These are phyloP conservation scores for Penicillium sp. DNA, from an alignment of 2,329 filamentous ascomycete genomes.

Conservation along the genomic window DNA sequence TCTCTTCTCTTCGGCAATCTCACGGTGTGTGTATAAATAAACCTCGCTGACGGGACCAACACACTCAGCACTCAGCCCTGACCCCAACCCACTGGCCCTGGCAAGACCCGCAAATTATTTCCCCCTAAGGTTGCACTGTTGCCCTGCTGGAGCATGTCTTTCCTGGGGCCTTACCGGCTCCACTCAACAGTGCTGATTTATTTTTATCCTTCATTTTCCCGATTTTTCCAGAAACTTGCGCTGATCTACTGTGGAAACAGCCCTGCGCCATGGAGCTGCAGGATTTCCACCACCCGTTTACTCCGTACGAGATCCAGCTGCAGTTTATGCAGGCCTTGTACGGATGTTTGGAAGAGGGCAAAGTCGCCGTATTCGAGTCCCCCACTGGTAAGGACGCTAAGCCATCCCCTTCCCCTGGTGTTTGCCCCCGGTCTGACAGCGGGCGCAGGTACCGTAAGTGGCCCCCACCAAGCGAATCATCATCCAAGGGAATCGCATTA, in stretches of 20 bases:
- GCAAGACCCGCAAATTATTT: slow-evolving; percentile 12
- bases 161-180: slow-evolving; percentile 11
- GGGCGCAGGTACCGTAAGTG: slow-evolving; percentile 47
- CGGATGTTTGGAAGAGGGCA: slow-evolving; percentile 74
- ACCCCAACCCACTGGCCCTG: neutral
- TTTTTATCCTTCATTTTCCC: slow-evolving; percentile 21
- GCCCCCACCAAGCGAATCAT: slow-evolving; percentile 14
- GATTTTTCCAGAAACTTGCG: slow-evolving; percentile 18
- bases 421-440: slow-evolving; percentile 21
- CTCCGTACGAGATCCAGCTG: slow-evolving; percentile 84
- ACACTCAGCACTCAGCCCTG: too few species aligned
- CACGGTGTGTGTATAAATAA: too few species aligned
- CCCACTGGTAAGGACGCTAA: slow-evolving; percentile 71
- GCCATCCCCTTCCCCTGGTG: neutral
- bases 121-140: slow-evolving; percentile 5
- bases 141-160: slow-evolving; percentile 8
- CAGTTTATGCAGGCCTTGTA: slow-evolving; percentile 88
- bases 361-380: slow-evolving; percentile 87
- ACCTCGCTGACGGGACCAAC: too few species aligned
- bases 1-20: neutral
- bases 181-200: slow-evolving; percentile 15
- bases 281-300: slow-evolving; percentile 85
- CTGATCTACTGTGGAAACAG: slow-evolving; percentile 2
- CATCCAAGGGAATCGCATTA: neutral
- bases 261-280: slow-evolving; percentile 39